phyloP scores from a whole-genome alignment of 768 basidiomycete genomes.

The Leucogyrophana mollusca region DNA sequence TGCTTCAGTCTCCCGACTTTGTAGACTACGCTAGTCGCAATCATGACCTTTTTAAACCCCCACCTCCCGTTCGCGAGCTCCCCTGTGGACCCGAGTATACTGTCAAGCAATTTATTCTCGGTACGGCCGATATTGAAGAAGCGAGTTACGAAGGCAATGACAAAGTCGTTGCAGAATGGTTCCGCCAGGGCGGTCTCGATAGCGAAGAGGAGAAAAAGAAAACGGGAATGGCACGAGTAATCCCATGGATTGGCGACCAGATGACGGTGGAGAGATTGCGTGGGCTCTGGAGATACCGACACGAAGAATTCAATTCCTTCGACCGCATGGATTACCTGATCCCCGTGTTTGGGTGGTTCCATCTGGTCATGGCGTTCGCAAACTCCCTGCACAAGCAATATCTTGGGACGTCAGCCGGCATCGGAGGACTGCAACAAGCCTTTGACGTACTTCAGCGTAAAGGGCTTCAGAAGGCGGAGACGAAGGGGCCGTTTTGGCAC shows the following conservation, averaged over 20 bases:
- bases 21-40: conserved; percentile 19
- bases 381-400: conserved; percentile 40
- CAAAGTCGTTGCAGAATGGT: conserved; percentile 29
- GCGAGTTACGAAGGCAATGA: conserved; percentile 39
- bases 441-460: conserved; percentile 31
- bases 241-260: conserved; percentile 34
- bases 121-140: conserved; percentile 34
- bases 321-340: conserved; percentile 35
- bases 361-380: conserved; percentile 35
- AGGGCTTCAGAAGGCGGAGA: conserved; percentile 22
- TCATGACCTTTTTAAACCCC: conserved; percentile 15
- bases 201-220: conserved; percentile 14
- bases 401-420: conserved; percentile 22
- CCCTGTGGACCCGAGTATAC: conserved; percentile 25
- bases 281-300: conserved; percentile 29
- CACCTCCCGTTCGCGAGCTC: conserved; percentile 24
- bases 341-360: conserved; percentile 38
- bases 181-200: conserved; percentile 24
- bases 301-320: conserved; percentile 35
- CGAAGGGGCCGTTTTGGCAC: conserved; percentile 36
- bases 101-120: conserved; percentile 33
- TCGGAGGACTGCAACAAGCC: conserved; percentile 24
- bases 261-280: conserved; percentile 39
- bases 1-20: conserved; percentile 26
- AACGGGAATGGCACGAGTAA: conserved; percentile 14